Conservation (phyloP, 1,284 basidiomycete genomes). For the Moesziomyces antarcticus region DNA sequence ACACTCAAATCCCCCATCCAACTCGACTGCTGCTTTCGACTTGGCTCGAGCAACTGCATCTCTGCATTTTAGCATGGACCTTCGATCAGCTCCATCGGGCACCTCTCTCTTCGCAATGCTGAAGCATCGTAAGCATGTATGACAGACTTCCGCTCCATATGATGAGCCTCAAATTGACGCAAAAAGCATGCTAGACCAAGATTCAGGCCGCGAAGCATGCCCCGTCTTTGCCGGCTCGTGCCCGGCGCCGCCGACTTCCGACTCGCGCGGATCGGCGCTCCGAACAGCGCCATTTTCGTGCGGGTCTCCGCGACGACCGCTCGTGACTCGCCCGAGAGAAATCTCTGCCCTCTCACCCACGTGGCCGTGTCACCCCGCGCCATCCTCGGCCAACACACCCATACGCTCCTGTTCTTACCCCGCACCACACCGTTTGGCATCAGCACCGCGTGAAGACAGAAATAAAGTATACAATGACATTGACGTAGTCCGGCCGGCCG, state of each 20-base stretch:
- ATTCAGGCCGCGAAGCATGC: too few species aligned
- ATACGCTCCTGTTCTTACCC: too few species aligned
- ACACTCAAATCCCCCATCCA: not conserved
- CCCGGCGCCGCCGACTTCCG: not conserved
- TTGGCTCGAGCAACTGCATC: not conserved
- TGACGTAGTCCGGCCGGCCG: not conserved
- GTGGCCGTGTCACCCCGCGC: too few species aligned
- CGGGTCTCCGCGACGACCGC: not conserved
- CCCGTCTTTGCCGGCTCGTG: not conserved
- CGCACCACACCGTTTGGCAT: too few species aligned
- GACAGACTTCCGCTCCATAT: too few species aligned
- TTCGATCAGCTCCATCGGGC: slow-evolving; percentile 8
- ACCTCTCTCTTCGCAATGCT: not conserved
- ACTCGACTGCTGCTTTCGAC: not conserved
- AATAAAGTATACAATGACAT: not conserved
- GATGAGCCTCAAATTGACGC: too few species aligned
- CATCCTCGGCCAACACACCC: too few species aligned
- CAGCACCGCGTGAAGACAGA: too few species aligned
- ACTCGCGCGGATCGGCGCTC: not conserved
- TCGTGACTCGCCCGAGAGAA: not conserved
- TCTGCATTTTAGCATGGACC: too few species aligned
- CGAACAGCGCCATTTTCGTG: not conserved
- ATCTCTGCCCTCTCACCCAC: not conserved
- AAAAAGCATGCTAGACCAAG: too few species aligned
- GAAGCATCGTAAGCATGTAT: too few species aligned